Evolutionary conservation across 2,329 filamentous ascomycete genomes (phyloP).

Genomic region (Rhynchosporium secalis): DNA sequence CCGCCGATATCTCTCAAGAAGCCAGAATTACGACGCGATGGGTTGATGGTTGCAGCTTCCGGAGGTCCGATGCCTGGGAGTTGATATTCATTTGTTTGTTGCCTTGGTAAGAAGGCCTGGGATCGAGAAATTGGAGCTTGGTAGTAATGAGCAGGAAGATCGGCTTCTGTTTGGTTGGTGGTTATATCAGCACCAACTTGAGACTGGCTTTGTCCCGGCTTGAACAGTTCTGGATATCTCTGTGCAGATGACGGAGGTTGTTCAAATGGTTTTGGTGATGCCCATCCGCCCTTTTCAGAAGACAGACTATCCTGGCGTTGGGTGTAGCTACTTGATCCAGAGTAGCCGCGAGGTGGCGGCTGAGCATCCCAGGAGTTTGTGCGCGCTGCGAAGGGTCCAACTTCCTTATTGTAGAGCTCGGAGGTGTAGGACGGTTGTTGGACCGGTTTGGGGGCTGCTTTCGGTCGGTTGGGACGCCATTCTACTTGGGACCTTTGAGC

Average conservation of each 20-base stretch:
- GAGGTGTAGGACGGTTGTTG: conserved; percentile 12
- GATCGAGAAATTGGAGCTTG: conserved; percentile 35
- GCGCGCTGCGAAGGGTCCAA: conserved; percentile 18
- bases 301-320: conserved; percentile 15
- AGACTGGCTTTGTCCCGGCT: conserved; percentile 30
- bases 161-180: conserved; percentile 29
- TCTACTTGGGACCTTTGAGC: conserved; percentile 31
- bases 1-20: conserved; percentile 55
- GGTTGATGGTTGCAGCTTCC: conserved; percentile 39
- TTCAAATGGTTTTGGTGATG: conserved; percentile 36
- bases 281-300: conserved; percentile 13
- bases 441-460: conserved; percentile 15
- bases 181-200: conserved; percentile 12
- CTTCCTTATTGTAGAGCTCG: conserved; percentile 19
- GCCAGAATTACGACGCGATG: conserved; percentile 42
- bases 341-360: conserved; percentile 8
- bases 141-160: conserved; percentile 35
- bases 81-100: conserved; percentile 45
- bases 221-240: conserved; percentile 52
- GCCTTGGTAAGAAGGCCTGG: conserved; percentile 43
- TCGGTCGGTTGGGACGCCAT: conserved; percentile 32
- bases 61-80: conserved; percentile 41
- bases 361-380: conserved; percentile 26
- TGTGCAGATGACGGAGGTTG: conserved; percentile 53
- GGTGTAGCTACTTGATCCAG: conserved; percentile 5